Percentiles rank a stretch among this genome's conserved stretches.
These are phyloP conservation scores for Botrytis hyacinthi DNA, from an alignment of 2,329 filamentous ascomycete species.

Conservation along the genomic window DNA sequence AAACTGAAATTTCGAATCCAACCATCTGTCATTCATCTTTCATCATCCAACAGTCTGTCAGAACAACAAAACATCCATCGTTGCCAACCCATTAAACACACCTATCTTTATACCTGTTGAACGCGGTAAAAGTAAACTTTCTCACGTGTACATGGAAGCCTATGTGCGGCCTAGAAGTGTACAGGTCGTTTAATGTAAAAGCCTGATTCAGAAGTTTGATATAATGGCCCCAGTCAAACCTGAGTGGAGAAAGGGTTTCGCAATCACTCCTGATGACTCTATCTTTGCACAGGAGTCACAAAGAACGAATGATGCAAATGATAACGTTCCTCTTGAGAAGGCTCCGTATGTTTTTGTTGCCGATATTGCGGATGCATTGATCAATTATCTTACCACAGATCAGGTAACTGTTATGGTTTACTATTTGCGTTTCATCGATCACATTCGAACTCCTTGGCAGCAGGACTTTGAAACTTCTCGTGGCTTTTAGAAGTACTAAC, in stretches of 20 bases:
- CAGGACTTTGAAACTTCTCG: background rate
- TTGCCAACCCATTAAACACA: background rate
- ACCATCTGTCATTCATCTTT: background rate
- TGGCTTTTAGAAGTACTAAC: background rate
- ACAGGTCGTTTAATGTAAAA: background rate
- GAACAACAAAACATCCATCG: background rate
- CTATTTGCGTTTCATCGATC: background rate
- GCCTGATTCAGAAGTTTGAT: background rate
- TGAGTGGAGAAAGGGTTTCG: background rate
- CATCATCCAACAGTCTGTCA: background rate
- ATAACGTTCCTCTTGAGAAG: background rate
- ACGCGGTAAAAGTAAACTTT: background rate
- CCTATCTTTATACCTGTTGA: background rate
- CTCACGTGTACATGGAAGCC: background rate
- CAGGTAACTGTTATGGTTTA: constrained; percentile 1
- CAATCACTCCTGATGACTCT: background rate
- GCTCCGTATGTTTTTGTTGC: background rate
- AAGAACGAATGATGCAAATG: background rate
- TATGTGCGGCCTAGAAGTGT: background rate
- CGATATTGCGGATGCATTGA: background rate
- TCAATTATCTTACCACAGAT: background rate
- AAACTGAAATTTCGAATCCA: background rate
- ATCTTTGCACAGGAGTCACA: constrained; percentile 7
- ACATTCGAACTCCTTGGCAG: background rate
- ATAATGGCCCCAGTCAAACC: background rate